Conservation (phyloP, 1,139 yeast species). For the Blastobotrys arbuscula region DNA sequence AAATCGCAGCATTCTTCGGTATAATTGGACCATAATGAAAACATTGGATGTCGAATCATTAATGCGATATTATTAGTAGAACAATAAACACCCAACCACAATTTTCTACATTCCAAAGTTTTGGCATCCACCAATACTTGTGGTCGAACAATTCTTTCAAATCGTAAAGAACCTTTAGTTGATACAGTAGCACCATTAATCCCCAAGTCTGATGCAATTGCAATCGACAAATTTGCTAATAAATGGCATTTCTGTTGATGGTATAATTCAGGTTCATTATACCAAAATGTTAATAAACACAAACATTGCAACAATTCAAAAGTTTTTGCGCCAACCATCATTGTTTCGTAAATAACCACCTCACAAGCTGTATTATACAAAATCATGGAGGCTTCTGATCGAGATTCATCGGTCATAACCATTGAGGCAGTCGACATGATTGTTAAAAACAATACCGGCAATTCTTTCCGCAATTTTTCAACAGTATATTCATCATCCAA, state of each 20-base stretch:
- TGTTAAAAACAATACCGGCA: conserved; percentile 59
- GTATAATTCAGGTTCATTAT: conserved; percentile 76
- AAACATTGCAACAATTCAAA: conserved; percentile 61
- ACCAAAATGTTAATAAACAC: conserved; percentile 65
- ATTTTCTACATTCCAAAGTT: conserved; percentile 33
- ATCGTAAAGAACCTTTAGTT: conserved; percentile 17
- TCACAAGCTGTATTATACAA: conserved; percentile 58
- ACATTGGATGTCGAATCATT: conserved; percentile 29
- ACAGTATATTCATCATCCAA: conserved; percentile 43
- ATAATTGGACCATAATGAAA: conserved; percentile 42
- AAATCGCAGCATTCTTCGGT: conserved; percentile 56
- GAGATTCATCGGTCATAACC: conserved; percentile 34
- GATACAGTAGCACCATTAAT: conserved; percentile 41
- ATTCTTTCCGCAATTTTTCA: conserved; percentile 44
- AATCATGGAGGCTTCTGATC: conserved; percentile 38
- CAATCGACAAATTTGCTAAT: conserved; percentile 58
- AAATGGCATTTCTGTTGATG: conserved; percentile 74
- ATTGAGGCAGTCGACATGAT: conserved; percentile 59
- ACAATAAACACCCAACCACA: conserved; percentile 32
- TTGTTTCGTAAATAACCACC: conserved; percentile 54
- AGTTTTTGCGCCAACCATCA: conserved; percentile 68
- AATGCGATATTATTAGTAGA: conserved; percentile 30
- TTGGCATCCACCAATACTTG: conserved; percentile 34
- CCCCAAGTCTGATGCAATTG: conserved; percentile 72
- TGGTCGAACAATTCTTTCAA: conserved; percentile 35